Evolutionary conservation across 108 stramenopile species (phyloP).

Genomic region (Cyclotella baltica): DNA sequence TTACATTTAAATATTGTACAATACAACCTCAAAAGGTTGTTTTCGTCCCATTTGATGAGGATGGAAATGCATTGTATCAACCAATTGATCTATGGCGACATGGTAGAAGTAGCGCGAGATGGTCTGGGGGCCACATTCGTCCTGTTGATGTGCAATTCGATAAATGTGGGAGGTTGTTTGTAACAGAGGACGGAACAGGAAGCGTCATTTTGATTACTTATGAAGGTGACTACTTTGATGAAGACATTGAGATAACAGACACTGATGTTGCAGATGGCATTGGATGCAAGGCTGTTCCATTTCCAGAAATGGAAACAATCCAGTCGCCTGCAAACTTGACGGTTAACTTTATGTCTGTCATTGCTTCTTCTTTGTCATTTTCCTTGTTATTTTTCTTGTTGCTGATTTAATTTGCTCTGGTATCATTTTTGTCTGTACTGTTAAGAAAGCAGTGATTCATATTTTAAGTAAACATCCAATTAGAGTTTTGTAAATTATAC

Average conservation of each 20-base stretch:
- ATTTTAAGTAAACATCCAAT: too few species aligned
- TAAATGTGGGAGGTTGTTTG: conserved; percentile 69
- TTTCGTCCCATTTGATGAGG: conserved; percentile 64
- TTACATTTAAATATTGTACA: too few species aligned
- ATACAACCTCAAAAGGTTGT: too few species aligned
- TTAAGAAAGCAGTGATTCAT: too few species aligned
- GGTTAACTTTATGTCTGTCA: not conserved
- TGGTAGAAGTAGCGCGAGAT: conserved; percentile 54
- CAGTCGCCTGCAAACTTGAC: not conserved
- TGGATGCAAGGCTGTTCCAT: conserved; percentile 11
- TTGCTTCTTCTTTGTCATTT: not conserved
- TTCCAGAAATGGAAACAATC: not conserved
- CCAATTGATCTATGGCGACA: conserved; percentile 71
- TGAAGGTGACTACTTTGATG: conserved; percentile 27
- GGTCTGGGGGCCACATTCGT: conserved; percentile 61
- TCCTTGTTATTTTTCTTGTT: not conserved
- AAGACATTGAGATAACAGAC: conserved; percentile 18
- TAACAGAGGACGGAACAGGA: conserved; percentile 71
- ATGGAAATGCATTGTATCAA: conserved; percentile 51
- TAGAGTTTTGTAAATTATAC: too few species aligned
- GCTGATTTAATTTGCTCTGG: not conserved
- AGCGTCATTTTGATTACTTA: conserved; percentile 47
- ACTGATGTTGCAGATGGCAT: conserved; percentile 48
- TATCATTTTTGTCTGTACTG: too few species aligned
- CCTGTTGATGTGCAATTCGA: conserved; percentile 85